Evolutionary conservation across 805 yeast species (phyloP).

Genomic region (Yarrowia sp.): DNA sequence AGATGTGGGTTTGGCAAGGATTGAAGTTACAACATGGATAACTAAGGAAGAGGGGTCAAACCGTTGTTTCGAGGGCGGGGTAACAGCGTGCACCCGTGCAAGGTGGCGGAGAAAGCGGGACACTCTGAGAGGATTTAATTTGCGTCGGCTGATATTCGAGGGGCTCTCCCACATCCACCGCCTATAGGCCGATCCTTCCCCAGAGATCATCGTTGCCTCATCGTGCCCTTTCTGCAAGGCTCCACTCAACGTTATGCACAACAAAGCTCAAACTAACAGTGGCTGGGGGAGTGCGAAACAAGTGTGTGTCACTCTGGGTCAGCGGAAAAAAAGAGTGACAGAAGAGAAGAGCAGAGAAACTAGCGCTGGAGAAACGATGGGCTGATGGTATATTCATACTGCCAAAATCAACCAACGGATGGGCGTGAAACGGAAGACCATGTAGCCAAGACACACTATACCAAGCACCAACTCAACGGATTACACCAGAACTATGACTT

Average conservation of each 20-base stretch:
- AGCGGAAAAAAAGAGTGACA: neutral
- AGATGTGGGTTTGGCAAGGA: neutral
- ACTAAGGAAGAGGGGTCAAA: conserved; percentile 3
- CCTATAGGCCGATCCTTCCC: neutral
- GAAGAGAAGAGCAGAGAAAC: neutral
- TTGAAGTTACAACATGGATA: neutral
- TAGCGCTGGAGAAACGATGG: neutral
- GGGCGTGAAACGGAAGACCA: too few relatives aligned
- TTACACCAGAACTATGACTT: too few relatives aligned
- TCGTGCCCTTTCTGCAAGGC: neutral
- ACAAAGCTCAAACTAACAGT: neutral
- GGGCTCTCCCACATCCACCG: neutral
- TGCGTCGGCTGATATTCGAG: neutral
- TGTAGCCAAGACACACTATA: too few relatives aligned
- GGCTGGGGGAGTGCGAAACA: neutral
- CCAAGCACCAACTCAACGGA: too few relatives aligned
- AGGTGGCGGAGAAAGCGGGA: neutral
- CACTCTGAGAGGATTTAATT: neutral
- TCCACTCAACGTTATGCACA: conserved; percentile 22
- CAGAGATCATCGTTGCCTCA: conserved; percentile 8
- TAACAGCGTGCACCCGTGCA: neutral
- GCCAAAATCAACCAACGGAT: too few relatives aligned
- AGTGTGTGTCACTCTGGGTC: neutral
- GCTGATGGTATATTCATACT: too few relatives aligned
- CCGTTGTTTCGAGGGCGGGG: conserved; percentile 15